Evolutionary conservation across 371 early-diverging fungal genomes (phyloP).

Genomic region (Entomophthora muscae): DNA sequence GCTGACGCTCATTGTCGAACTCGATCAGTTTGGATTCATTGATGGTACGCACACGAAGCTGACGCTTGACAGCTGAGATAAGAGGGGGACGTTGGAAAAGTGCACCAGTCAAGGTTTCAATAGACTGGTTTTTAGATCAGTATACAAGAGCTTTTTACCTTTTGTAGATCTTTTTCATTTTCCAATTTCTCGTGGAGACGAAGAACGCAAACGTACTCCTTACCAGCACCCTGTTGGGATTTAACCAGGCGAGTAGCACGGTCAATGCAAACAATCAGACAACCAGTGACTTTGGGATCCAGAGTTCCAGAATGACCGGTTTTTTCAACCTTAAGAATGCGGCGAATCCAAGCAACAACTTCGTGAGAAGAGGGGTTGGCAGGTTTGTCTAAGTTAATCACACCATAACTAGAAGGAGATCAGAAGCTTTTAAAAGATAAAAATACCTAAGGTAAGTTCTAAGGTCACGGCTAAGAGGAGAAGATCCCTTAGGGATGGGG

Average conservation of each 20-base stretch:
- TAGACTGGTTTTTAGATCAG: conserved; percentile 25
- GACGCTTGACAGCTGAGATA: conserved; percentile 99
- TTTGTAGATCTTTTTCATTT: conserved; percentile 64
- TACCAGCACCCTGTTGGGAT: conserved; percentile 97
- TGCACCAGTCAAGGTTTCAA: conserved; percentile 94
- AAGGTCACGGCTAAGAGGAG: conserved; percentile 90
- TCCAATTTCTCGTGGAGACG: conserved; percentile 89
- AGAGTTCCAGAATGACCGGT: conserved; percentile 99
- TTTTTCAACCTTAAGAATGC: conserved; percentile 96
- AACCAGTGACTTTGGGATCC: conserved; percentile 99
- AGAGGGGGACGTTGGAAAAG: conserved; percentile 99
- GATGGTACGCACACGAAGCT: conserved; percentile 97
- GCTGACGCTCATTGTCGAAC: conserved; percentile 87
- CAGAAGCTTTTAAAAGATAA: background rate
- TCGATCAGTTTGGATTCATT: conserved; percentile 92
- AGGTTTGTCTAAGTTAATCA: conserved; percentile 96
- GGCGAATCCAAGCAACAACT: conserved; percentile 99
- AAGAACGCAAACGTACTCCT: conserved; percentile 96
- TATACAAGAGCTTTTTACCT: conserved; percentile 19
- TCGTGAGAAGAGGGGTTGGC: conserved; percentile 99
- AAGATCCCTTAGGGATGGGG: conserved; percentile 88
- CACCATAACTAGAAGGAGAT: conserved; percentile 56
- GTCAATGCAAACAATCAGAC: conserved; percentile 97
- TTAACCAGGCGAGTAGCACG: conserved; percentile 98
- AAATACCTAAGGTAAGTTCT: conserved; percentile 63